Base-by-base conservation (phyloP, 2,329 filamentous ascomycete genomes). In the Penicillium vulpinum region DNA sequence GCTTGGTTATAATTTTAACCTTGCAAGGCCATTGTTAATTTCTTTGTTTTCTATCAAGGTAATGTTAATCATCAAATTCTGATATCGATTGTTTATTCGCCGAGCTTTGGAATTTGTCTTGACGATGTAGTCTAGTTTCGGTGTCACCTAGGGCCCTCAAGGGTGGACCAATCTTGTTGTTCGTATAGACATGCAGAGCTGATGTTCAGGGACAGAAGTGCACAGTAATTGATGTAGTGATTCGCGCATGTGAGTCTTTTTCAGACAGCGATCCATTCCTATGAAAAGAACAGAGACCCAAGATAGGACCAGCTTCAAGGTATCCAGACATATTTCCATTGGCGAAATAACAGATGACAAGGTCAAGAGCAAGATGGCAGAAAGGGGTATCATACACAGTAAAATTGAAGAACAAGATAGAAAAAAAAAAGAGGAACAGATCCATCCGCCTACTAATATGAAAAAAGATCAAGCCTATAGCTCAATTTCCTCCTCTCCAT, bases 401-500 rank as follows among this genome's bases (percentile, higher is more conserved):
- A 38, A 28, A 29, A 29, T 6, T 7, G 9, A 22, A 24, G 16
- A 43, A 24, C 5, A 13, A 29, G 13, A 28, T 11, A 21, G 5
- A 15, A 22, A 41, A 33, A 1, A 29, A 47, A 2, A n/a, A 31
- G 21, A 33, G 26, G 11, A 35, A 26, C 6, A 10, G 22, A 24
- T 10, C 26, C 5, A 29, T 10, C 21, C 33, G 15, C 24, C 21
- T 29, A 8, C n/a, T 5, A 16, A 13, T 35, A 24, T 13, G 9
- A 38, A 41, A 22, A 7, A 49, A 47, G 18, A 21, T 16, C 26
- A 38, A 44, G 29, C n/a, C 65, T 51, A 80, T 33, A 80, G 57
- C 60, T 80, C 78, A 52, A 73, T 54, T 57, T 80, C 78, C 46
- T 72, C 67, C 52, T 74, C 67, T 0, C 70, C 68, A 65, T 80